These are phyloP conservation scores for Reticulascus tulasneorum DNA, from an alignment of 2,329 filamentous ascomycete species.

Conservation along the genomic window DNA sequence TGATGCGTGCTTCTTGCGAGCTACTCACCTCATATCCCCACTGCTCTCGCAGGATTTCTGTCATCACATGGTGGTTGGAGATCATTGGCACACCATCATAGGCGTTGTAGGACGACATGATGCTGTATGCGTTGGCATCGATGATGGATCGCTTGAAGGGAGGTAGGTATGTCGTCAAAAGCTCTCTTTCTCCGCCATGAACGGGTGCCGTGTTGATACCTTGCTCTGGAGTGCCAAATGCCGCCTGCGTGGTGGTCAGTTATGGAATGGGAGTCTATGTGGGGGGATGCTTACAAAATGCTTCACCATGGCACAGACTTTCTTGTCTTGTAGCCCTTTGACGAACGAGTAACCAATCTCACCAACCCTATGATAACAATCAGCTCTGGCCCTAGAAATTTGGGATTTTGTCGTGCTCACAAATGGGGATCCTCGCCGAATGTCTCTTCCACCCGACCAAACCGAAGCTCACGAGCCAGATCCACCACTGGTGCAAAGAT, in stretches of 20 bases:
- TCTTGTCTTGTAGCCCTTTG: conserved; percentile 57
- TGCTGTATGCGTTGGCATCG: conserved; percentile 61
- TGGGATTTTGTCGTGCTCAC: conserved; percentile 19
- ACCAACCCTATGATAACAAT: conserved; percentile 39
- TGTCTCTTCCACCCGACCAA: conserved; percentile 70
- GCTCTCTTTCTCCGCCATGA: conserved; percentile 49
- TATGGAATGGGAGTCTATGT: not conserved
- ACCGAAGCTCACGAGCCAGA: conserved; percentile 66
- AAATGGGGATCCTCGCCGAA: conserved; percentile 67
- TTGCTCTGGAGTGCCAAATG: conserved; percentile 65
- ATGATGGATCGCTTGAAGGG: conserved; percentile 67
- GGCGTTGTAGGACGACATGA: conserved; percentile 73
- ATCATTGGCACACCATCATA: conserved; percentile 70
- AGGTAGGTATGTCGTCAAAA: conserved; percentile 53
- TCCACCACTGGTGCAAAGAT: conserved; percentile 69
- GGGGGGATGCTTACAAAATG: conserved; percentile 52
- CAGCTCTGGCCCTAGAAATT: not conserved
- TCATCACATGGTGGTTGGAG: conserved; percentile 61
- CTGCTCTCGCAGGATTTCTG: conserved; percentile 64
- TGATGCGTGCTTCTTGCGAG: too few relatives aligned
- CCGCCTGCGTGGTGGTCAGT: conserved; percentile 35
- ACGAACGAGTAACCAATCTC: conserved; percentile 60
- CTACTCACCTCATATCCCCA: conserved; percentile 65
- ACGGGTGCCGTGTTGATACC: conserved; percentile 64
- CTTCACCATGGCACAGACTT: conserved; percentile 70